Base-by-base conservation (phyloP, 2,329 filamentous ascomycete species). In the Neophaeococcomyces aloes region DNA sequence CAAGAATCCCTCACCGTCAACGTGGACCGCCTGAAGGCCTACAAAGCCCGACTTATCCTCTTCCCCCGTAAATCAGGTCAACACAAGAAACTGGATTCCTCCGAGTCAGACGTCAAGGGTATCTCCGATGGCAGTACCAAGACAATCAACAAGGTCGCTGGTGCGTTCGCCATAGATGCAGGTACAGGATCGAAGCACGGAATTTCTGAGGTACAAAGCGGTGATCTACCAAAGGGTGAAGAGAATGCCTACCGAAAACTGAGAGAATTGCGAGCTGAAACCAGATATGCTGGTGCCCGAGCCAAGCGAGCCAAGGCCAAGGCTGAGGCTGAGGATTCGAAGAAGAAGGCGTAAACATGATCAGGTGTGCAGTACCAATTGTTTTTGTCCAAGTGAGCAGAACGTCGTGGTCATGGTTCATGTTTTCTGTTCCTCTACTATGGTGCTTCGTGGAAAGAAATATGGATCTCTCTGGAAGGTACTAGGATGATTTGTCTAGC, bases 11-110 rank as follows among this genome's bases (percentile, higher is more conserved):
- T 96, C 62, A 78, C 86, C 69, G 77, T 78, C 77, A 98, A 98
- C 74, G 89, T 98, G 61, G 84, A 84, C 70, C 91, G 91, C 66
- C 86, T 98, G 66, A 88, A 95, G 80, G 86, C 86, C 68, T 98
- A 94, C 87, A 85, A 83, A 76, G 79, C 83, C 66, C 86, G 87
- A 65, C 76, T 98, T 65, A 94, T 98, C 69, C 79, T 98, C 67
- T 95, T 98, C 79, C 91, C 91, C 67, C 86, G 87, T 78, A 87
- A 86, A 73, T 79, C 79, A 67, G 88, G 88, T 73, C 81, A 91
- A 74, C 79, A 82, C 74, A 95, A 94, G 86, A 83, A 83, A 68
- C 85, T 85, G 69, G 86, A 94, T 72, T 82, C 81, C 55, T 75
- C 82, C 69, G 85, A 85, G 66, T 84, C 89, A 63, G 81, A 83